phyloP scores from a whole-genome alignment of 768 basidiomycete species.

The Dacryopinax spathularia region DNA sequence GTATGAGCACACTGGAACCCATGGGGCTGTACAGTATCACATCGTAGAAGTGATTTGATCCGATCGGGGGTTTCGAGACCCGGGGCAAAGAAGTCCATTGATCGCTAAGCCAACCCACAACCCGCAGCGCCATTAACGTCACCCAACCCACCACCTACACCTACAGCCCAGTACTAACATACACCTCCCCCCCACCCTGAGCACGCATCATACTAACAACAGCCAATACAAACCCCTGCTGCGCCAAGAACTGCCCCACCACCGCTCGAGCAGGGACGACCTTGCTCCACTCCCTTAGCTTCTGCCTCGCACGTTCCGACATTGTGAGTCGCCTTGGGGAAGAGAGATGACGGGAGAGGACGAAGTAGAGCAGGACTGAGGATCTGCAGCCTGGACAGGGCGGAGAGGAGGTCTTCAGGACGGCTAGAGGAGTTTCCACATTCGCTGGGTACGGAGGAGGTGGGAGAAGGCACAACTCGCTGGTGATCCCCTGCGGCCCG shows the following conservation, averaged over 20 bases:
- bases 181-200: neutral
- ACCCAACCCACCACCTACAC: neutral
- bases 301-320: neutral
- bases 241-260: neutral
- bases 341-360: neutral
- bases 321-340: neutral
- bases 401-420: conserved; percentile 12
- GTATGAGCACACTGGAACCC: too few relatives aligned
- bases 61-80: too few relatives aligned
- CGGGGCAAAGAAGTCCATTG: neutral
- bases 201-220: neutral
- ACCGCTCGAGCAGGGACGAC: neutral
- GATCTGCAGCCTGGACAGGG: conserved; percentile 16
- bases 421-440: conserved; percentile 3
- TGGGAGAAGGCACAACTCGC: neutral
- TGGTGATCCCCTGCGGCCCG: conserved; percentile 4
- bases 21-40: too few relatives aligned
- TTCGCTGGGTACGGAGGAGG: neutral
- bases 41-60: too few relatives aligned
- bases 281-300: neutral
- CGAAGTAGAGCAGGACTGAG: conserved; percentile 11
- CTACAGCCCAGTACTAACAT: neutral
- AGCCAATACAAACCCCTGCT: neutral
- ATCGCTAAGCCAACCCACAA: neutral
- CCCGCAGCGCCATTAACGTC: neutral